Evolutionary conservation across 345 rosid genomes (phyloP), one percentile per base, ranked within the genome.

Genomic region (Punica granatum): DNA sequence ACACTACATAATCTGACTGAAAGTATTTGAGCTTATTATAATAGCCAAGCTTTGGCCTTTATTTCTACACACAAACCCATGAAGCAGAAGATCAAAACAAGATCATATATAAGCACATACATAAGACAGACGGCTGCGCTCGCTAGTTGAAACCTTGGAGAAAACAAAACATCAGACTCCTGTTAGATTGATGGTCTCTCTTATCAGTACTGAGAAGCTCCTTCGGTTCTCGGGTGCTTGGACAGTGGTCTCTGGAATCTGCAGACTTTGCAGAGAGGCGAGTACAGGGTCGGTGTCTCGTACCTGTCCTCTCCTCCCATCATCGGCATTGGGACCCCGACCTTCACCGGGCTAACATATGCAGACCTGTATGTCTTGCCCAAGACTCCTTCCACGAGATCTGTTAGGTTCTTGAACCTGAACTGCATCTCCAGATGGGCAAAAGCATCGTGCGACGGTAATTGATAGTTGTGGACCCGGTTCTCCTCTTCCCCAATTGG

Each of bases 291-390:
- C 33, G 86, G 84, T 8, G 92, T 87, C 61, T 83, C 73, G 73
- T 89, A 92, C 76, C 79, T 87, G 73, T 89, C 96, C 60, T 87
- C 97, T 19, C 96, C 93, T 6, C 96, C 96, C 89, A 84, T 78
- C 77, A 92, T 79, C 58, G 96, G 96, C 92, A 89, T 89, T 0
- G 88, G 78, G 25, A 87, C 96, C 11, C 96, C 97, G 25, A 60
- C 75, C 78, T 88, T 91, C 39, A 80, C 92, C 0, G 89, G 81
- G 79, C 90, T 89, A 1, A 80, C 77, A 58, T 89, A 88, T 35
- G 69, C 85, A 14, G 84, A 83, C 82, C 85, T 68, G 80, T 87
- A 82, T 35, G 93, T 89, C 79, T 85, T 87, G 21, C 97, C 97
- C 68, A 91, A 65, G 68, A 91, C 83, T 19, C 97, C 97, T 65